Evolutionary conservation across 106 monocot species (phyloP).

Genomic region (Apostasia shenzhenica): DNA sequence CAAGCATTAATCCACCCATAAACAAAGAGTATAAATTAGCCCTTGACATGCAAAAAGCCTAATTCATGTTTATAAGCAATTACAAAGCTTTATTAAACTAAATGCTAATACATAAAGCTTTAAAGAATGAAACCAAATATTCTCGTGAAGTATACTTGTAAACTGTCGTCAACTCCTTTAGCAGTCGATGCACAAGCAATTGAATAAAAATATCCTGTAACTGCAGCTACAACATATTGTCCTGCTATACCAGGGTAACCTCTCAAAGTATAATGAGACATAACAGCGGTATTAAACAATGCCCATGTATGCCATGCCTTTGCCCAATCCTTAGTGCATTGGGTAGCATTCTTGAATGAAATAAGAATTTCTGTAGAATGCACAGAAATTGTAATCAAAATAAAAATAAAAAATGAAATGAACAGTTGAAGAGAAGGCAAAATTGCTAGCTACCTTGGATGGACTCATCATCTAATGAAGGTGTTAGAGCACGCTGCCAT

Average conservation of each 20-base stretch:
- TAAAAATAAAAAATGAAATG: background rate
- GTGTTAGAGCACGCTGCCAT: constrained; percentile 78
- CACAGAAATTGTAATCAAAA: constrained; percentile 4
- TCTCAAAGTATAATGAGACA: constrained; percentile 84
- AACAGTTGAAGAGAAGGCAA: background rate
- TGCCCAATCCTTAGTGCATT: constrained; percentile 71
- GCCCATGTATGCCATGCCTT: constrained; percentile 99
- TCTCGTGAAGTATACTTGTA: constrained; percentile 44
- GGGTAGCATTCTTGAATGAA: constrained; percentile 78
- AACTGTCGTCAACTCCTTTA: constrained; percentile 95
- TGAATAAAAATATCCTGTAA: constrained; percentile 93
- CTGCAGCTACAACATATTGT: constrained; percentile 93
- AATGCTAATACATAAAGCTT: background rate
- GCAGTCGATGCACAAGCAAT: constrained; percentile 92
- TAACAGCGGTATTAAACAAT: constrained; percentile 92
- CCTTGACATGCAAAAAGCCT: too few relatives aligned
- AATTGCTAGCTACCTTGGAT: constrained; percentile 57
- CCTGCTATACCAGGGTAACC: constrained; percentile 51
- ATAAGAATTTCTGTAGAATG: constrained; percentile 58
- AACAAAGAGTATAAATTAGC: too few relatives aligned
- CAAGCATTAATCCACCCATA: too few relatives aligned
- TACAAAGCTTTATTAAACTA: background rate
- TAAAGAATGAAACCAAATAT: background rate
- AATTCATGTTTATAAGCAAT: background rate
- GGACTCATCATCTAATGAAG: constrained; percentile 86